Evolutionary conservation across 2,329 filamentous ascomycete genomes (phyloP).

Genomic region (Neurospora sp.): DNA sequence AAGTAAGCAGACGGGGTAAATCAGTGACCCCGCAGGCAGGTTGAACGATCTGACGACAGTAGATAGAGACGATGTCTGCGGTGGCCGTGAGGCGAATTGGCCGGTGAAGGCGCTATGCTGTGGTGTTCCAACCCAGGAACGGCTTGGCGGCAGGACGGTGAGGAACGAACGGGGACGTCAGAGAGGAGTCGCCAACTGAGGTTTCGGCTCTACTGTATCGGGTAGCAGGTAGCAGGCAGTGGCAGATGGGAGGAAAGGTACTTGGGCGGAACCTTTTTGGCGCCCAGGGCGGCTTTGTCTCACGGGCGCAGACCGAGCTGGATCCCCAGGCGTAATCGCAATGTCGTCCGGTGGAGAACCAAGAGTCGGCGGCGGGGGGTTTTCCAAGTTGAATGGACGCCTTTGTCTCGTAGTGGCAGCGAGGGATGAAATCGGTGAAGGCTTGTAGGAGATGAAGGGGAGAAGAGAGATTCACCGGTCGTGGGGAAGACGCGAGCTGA

Average conservation of each 20-base stretch:
- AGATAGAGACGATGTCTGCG: not conserved
- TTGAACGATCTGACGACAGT: not conserved
- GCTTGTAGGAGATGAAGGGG: constrained; percentile 16
- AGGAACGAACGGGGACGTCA: not conserved
- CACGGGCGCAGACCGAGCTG: constrained; percentile 13
- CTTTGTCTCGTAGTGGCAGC: constrained; percentile 13
- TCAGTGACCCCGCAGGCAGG: not conserved
- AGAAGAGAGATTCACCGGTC: constrained; percentile 19
- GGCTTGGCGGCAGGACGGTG: not conserved
- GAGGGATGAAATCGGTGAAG: constrained; percentile 18
- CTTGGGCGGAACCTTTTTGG: not conserved
- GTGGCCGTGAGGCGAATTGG: not conserved
- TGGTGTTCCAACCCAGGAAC: not conserved
- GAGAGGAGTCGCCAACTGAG: not conserved
- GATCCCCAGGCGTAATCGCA: constrained; percentile 6
- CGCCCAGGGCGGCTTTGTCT: constrained; percentile 12
- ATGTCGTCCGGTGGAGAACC: constrained; percentile 12
- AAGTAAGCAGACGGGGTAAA: not conserved
- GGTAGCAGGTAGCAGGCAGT: not conserved
- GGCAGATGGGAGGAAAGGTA: not conserved
- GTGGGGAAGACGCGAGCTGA: constrained; percentile 14
- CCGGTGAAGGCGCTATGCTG: not conserved
- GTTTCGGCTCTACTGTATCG: not conserved
- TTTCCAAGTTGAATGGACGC: constrained; percentile 8
- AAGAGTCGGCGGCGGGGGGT: constrained; percentile 9